Percentiles rank a stretch among this genome's conserved stretches.
These are phyloP conservation scores for Eimeria acervulina DNA, from an alignment of 169 alveolate species.

Conservation along the genomic window DNA sequence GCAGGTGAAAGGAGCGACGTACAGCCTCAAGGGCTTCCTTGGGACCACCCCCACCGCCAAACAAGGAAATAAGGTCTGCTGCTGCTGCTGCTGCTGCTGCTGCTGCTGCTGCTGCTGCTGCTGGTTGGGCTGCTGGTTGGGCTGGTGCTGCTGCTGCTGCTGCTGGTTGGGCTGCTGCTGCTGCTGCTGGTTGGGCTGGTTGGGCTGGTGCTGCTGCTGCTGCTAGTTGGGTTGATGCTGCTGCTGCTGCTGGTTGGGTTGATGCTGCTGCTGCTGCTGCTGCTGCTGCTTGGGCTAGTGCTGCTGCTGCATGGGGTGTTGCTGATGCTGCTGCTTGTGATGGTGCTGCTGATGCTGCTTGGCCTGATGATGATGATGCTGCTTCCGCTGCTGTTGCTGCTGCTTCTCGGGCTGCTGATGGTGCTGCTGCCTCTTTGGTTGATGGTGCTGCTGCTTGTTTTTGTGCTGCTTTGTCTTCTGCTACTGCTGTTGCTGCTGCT, in stretches of 20 bases:
- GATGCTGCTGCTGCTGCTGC: background rate
- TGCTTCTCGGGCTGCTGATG: slow-evolving; percentile 7
- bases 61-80: background rate
- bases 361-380: background rate
- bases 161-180: background rate
- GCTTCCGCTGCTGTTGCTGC: slow-evolving; percentile 1
- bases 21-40: slow-evolving; percentile 81
- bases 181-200: background rate
- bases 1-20: slow-evolving; percentile 83
- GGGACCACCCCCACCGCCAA: slow-evolving; percentile 51
- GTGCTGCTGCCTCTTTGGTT: background rate
- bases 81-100: slow-evolving; percentile 1
- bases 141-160: background rate
- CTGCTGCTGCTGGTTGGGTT: background rate
- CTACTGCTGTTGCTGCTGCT: background rate
- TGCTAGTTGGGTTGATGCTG: background rate
- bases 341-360: background rate
- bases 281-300: slow-evolving; percentile 10
- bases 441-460: background rate
- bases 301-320: background rate
- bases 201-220: background rate
- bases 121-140: background rate
- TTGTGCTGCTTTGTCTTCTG: background rate
- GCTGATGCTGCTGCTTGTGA: background rate
- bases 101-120: background rate